Evolutionary conservation across 1,139 yeast genomes (phyloP), one percentile per base, ranked within the genome.

Genomic region (Williopsis jadinii): DNA sequence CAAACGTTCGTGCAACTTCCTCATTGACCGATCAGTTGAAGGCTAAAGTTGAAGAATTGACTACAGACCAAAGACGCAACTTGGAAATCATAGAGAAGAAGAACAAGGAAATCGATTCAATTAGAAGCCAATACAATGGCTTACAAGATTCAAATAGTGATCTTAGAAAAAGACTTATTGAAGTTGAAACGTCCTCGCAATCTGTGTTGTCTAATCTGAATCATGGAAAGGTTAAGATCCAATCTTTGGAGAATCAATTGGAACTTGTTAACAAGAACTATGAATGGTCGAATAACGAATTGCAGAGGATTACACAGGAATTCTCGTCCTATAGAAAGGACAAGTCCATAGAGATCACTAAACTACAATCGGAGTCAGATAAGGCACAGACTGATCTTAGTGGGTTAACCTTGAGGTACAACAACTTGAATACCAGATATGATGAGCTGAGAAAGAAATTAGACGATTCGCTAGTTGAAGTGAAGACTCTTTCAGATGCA

Each of bases 51-150:
- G 47, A 54, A 5, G 59, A 58, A 14, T 46, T 60, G 6, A 45
- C 48, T 11, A 56, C 58, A 11, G 75, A 71, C 32, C 71, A 70
- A 37, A 58, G 64, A 11, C 61, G 62, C 11, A 58, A 67, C 1
- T 51, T 68, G 30, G 72, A 67, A 39, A 50, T 68, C 27, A 46
- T 74, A n/a, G 72, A 67, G 41, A 61, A 64, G 42, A 69, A 68
- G 50, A 70, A 63, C 62, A 65, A 62, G 27, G 84, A 79, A 48
- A 59, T 73, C 32, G 64, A 67, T 32, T 67, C 65, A n/a, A 61
- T 77, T 35, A 73, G 72, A 41, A 66, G 64, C n/a, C 79, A 80
- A 38, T 60, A 79, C n/a, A 73, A 71, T 35, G 60, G 63, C 19
- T 58, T 80, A 30, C 70, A 77, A 28, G 62, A 65, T 13, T 64